Evolutionary conservation across 345 rosid species (phyloP).

Genomic region (Turnera subulata): DNA sequence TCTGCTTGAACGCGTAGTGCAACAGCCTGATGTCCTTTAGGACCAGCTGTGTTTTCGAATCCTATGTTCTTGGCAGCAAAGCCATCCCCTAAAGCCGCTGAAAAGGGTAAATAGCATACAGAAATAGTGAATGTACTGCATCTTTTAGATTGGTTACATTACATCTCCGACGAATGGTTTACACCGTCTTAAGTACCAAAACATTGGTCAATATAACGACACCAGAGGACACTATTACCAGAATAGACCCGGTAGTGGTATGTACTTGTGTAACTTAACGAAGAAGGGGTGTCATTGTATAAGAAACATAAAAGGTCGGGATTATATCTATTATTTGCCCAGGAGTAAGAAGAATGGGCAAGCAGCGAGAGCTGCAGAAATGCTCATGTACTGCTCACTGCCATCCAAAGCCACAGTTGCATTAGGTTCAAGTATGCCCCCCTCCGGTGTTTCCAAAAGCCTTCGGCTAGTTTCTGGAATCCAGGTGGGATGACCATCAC

Average conservation of each 20-base stretch:
- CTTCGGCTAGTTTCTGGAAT: conserved; percentile 33
- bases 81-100: conserved; percentile 53
- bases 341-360: too few species aligned
- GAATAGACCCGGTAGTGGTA: too few species aligned
- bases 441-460: neutral
- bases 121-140: neutral
- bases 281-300: too few species aligned
- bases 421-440: conserved; percentile 30
- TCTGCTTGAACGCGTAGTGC: conserved; percentile 60
- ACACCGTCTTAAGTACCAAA: too few species aligned
- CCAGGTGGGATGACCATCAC: conserved; percentile 37
- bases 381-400: conserved; percentile 59
- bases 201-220: too few species aligned
- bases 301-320: too few species aligned
- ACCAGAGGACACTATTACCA: too few species aligned
- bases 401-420: conserved; percentile 77
- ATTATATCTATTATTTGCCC: too few species aligned
- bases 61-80: conserved; percentile 62
- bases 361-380: conserved; percentile 48
- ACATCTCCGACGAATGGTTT: too few species aligned
- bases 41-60: conserved; percentile 73
- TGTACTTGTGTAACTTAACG: too few species aligned
- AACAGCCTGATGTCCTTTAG: conserved; percentile 61
- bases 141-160: neutral
- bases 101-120: neutral